A percentile compares a stretch with the other conserved stretches of the same genome.
Evolutionary conservation across 2,329 filamentous ascomycete species (phyloP).

Genomic region (Fusarium sp.): DNA sequence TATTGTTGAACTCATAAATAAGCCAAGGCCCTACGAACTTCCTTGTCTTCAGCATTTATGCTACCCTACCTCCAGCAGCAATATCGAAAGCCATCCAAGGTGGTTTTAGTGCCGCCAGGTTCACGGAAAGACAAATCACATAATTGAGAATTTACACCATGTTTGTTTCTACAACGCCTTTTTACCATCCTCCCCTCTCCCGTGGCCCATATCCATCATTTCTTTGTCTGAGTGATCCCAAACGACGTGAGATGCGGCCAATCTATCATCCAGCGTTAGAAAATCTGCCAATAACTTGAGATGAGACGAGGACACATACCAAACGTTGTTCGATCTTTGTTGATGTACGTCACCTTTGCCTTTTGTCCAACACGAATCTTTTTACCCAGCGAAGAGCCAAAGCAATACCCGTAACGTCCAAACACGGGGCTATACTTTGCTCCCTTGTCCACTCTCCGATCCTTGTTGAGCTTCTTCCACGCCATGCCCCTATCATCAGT

Average conservation of each 20-base stretch:
- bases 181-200: too few species aligned
- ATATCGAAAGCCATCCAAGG: neutral
- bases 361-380: conserved; percentile 24
- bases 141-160: neutral
- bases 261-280: conserved; percentile 7
- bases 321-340: conserved; percentile 32
- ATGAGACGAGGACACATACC: conserved; percentile 11
- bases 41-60: neutral
- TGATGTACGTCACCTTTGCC: conserved; percentile 24
- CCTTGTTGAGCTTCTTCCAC: conserved; percentile 44
- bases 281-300: accelerated
- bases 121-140: neutral
- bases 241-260: conserved; percentile 35
- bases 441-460: conserved; percentile 37
- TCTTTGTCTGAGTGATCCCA: conserved; percentile 6
- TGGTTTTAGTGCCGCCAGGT: neutral
- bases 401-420: conserved; percentile 41
- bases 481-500: conserved; percentile 32
- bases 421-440: conserved; percentile 43
- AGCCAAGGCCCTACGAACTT: neutral
- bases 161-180: neutral
- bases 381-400: conserved; percentile 13
- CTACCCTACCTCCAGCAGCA: neutral
- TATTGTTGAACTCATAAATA: neutral
- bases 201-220: neutral